Evolutionary conservation across 1,284 basidiomycete species (phyloP), one percentile per base, ranked within the genome.

Genomic region (Pterulicium gracile): DNA sequence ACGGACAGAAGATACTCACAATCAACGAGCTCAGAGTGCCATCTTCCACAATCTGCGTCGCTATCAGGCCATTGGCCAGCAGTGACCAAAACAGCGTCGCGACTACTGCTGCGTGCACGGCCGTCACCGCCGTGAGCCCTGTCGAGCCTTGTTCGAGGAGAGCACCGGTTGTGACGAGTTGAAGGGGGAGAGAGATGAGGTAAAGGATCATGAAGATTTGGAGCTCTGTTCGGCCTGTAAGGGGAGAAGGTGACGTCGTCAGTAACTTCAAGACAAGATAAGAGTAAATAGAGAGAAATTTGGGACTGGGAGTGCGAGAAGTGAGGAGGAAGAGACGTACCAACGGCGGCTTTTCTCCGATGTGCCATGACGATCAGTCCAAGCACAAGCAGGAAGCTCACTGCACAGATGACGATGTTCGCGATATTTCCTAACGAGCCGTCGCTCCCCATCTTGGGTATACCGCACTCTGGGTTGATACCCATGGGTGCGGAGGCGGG

Each of bases 41-140:
- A 56, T 93, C 90, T 54, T 88, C 85, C 44, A 88, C 80, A 21
- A 90, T 59, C 61, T 93, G 89, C 7, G 84, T 87, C 24, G 86
- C 82, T 19, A 94, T 75, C 46, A 92, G 61, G 3, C 72, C 87
- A 60, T 90, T 92, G 21, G 72, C 84, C 42, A 93, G 66, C 44
- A 93, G 67, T 2, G 77, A 56, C 85, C 86, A 90, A 56, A 89
- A 90, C 0, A 87, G 61, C 3, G 81, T 71, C 3, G 77, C 79
- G 23, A 90, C 75, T 17, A 81, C 52, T 3, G 80, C 82, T 1
- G 78, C 76, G 60, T 82, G 89, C 3, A 93, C 68, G 0, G 86
- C 79, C 0, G 88, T 88, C 47, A 93, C 55, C 14, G 77, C 73
- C 4, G 81, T 74, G 22, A 93, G 69, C 1, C 74, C 66, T 0